phyloP scores from a whole-genome alignment of 148 eudicot species.

The Rheum nobile region DNA sequence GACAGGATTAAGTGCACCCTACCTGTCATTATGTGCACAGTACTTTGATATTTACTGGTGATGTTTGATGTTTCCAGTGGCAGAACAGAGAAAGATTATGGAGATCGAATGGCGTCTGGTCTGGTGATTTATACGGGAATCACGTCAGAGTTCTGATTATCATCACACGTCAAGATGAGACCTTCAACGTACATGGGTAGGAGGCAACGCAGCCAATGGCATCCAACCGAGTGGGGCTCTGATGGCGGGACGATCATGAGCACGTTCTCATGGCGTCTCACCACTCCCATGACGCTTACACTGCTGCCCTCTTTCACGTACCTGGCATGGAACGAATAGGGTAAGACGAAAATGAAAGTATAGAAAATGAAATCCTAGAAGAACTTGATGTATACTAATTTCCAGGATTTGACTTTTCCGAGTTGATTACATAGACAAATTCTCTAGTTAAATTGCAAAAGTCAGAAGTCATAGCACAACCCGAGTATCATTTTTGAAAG shows the following conservation, averaged over 20 bases:
- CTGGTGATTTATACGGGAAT: conserved; percentile 56
- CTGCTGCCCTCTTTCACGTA: conserved; percentile 94
- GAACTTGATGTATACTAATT: not conserved
- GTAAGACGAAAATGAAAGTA: not conserved
- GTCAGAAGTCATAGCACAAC: not conserved
- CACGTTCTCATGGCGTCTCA: conserved; percentile 67
- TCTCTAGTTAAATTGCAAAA: too few relatives aligned
- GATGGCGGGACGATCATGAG: conserved; percentile 89
- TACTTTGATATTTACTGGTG: conserved; percentile 21
- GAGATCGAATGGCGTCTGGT: not conserved
- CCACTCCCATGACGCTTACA: conserved; percentile 78
- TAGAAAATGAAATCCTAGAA: not conserved
- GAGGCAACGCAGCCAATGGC: conserved; percentile 76
- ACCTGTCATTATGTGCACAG: conserved; percentile 4
- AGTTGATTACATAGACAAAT: not conserved
- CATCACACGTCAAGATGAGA: conserved; percentile 66
- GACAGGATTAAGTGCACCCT: conserved; percentile 10
- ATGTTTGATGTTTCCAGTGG: not conserved
- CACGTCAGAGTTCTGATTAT: conserved; percentile 67
- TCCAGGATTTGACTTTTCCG: not conserved
- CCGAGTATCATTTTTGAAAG: not conserved
- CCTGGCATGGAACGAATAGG: conserved; percentile 19
- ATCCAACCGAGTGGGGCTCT: conserved; percentile 66
- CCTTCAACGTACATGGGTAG: conserved; percentile 80
- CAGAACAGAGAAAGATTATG: not conserved